A percentile compares a stretch with the other conserved stretches of the same genome.
phyloP scores from a whole-genome alignment of 2,329 filamentous ascomycete genomes.

The Pseudogymnoascus verrucosus region DNA sequence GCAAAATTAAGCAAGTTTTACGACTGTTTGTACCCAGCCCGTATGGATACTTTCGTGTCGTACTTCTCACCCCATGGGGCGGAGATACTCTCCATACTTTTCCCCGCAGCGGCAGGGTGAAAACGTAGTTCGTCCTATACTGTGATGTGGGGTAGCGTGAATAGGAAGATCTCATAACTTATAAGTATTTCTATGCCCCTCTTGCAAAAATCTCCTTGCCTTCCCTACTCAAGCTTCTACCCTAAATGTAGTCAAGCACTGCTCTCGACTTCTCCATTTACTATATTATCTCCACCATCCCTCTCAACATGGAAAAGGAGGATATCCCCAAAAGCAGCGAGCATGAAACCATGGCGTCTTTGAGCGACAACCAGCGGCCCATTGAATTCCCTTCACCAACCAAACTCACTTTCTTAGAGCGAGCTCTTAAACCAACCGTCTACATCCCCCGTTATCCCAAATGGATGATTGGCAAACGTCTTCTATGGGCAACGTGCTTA shows the following conservation, averaged over 20 bases:
- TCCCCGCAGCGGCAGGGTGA: not conserved
- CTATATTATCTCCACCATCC: not conserved
- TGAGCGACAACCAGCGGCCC: not conserved
- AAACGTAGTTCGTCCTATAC: not conserved
- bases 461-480: conserved; percentile 27
- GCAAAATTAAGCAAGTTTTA: not conserved
- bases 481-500: conserved; percentile 32
- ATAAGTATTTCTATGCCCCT: not conserved
- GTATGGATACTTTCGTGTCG: not conserved
- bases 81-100: not conserved
- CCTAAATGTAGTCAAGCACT: not conserved
- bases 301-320: not conserved
- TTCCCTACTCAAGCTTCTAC: not conserved
- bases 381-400: not conserved
- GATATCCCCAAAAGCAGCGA: not conserved
- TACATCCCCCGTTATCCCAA: conserved; percentile 29
- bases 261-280: not conserved
- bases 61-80: not conserved
- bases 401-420: not conserved
- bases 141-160: not conserved
- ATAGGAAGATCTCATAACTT: not conserved
- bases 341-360: not conserved
- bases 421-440: conserved; percentile 29
- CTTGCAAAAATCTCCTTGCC: not conserved
- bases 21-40: not conserved